Conservation (phyloP, 495 filamentous ascomycete genomes). For the Bacidia gigantensis region DNA sequence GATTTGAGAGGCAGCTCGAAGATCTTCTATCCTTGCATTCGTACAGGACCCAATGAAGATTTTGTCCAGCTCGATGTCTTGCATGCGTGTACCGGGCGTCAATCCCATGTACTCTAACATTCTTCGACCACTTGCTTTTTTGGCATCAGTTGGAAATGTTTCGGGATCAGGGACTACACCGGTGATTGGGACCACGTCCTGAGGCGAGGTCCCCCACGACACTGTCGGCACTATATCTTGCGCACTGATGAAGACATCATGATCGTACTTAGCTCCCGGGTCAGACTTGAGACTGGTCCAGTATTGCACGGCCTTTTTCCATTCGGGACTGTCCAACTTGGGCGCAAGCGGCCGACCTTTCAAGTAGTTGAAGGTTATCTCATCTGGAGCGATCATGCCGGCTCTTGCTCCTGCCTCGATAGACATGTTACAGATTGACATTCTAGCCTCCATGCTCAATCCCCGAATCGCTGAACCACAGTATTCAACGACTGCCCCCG, state of each 20-base stretch:
- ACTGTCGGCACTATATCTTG: slow-evolving; percentile 89
- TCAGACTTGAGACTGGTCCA: slow-evolving; percentile 83
- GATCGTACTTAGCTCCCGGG: slow-evolving; percentile 70
- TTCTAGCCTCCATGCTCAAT: slow-evolving; percentile 92
- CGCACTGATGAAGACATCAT: slow-evolving; percentile 72
- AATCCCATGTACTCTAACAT: slow-evolving; percentile 96
- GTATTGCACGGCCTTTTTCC: slow-evolving; percentile 78
- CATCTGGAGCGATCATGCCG: slow-evolving; percentile 91
- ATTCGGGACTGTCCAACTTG: slow-evolving; percentile 67
- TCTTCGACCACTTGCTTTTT: slow-evolving; percentile 62
- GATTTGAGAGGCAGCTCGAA: slow-evolving; percentile 73
- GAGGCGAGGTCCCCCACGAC: slow-evolving; percentile 93
- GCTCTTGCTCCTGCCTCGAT: slow-evolving; percentile 93
- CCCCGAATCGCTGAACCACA: slow-evolving; percentile 81
- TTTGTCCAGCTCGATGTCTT: slow-evolving; percentile 84
- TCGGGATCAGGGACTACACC: slow-evolving; percentile 81
- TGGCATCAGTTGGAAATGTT: slow-evolving; percentile 61
- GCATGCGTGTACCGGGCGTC: slow-evolving; percentile 68
- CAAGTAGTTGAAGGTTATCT: slow-evolving; percentile 88
- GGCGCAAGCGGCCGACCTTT: slow-evolving; percentile 81
- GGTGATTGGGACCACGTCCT: slow-evolving; percentile 89
- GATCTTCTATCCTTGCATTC: slow-evolving; percentile 91
- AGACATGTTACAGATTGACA: slow-evolving; percentile 99
- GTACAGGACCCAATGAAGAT: slow-evolving; percentile 98
- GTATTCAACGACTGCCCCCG: slow-evolving; percentile 89